A percentile compares a stretch with the other conserved stretches of the same genome.
phyloP scores from a whole-genome alignment of 2,329 filamentous ascomycete species.

The Cercospora sojina region DNA sequence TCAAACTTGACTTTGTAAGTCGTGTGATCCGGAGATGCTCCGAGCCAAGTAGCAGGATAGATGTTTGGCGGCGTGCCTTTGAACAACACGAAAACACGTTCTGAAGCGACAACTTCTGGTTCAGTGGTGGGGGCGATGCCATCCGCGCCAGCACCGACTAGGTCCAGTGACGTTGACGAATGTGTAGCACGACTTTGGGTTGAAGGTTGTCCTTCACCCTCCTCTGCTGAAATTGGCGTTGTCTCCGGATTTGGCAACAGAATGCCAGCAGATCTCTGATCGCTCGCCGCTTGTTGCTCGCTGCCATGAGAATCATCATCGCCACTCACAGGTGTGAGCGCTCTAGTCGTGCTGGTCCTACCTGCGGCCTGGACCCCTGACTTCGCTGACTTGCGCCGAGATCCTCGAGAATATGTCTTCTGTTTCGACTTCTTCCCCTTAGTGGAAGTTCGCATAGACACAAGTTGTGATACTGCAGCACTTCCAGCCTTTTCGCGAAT shows the following conservation, averaged over 20 bases:
- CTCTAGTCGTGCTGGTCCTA: slow-evolving; percentile 1
- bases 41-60: slow-evolving; percentile 61
- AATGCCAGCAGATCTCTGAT: neutral
- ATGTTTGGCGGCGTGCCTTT: slow-evolving; percentile 53
- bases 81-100: slow-evolving; percentile 60
- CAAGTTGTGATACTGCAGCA: slow-evolving; percentile 36
- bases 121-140: neutral
- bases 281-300: neutral
- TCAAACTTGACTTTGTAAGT: slow-evolving; percentile 52
- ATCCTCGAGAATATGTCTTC: slow-evolving; percentile 20
- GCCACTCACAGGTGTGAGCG: neutral
- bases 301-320: neutral
- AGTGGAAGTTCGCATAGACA: slow-evolving; percentile 20
- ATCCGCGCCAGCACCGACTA: neutral
- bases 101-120: slow-evolving; percentile 37
- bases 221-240: neutral
- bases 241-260: neutral
- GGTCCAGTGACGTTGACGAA: neutral
- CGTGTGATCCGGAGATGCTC: slow-evolving; percentile 42
- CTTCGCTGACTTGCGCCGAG: slow-evolving; percentile 19
- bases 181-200: neutral
- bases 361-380: neutral
- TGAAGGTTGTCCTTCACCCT: neutral
- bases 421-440: slow-evolving; percentile 16
- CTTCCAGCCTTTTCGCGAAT: slow-evolving; percentile 40